A percentile compares a stretch with the other conserved stretches of the same genome.
These are phyloP conservation scores for Fusarium setosum DNA, from an alignment of 2,329 filamentous ascomycete species.

Conservation along the genomic window DNA sequence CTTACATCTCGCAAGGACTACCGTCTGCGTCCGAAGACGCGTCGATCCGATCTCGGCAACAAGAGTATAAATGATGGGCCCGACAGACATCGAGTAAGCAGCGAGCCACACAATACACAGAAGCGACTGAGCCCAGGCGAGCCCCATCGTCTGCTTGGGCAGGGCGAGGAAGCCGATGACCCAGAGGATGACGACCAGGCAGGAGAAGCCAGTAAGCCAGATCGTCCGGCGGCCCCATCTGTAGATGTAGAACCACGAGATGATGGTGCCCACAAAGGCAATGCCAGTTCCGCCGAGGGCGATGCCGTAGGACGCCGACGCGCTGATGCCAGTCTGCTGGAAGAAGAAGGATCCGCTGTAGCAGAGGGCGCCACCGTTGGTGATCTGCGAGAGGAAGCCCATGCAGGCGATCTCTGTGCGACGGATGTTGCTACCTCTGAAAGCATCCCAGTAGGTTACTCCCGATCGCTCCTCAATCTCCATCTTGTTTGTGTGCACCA, in stretches of 20 bases:
- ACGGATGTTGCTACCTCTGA: slow-evolving; percentile 58
- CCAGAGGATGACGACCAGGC: slow-evolving; percentile 53
- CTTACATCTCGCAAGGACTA: slow-evolving; percentile 52
- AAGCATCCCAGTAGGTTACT: slow-evolving; percentile 57
- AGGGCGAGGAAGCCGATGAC: slow-evolving; percentile 56
- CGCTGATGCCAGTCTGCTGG: slow-evolving; percentile 55
- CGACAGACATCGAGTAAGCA: slow-evolving; percentile 56
- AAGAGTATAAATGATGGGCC: slow-evolving; percentile 57
- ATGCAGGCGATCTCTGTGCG: slow-evolving; percentile 59
- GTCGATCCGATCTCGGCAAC: slow-evolving; percentile 56
- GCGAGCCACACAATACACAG: slow-evolving; percentile 58
- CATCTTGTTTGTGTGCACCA: slow-evolving; percentile 58
- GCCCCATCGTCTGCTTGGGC: slow-evolving; percentile 47
- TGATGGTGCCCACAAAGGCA: slow-evolving; percentile 55
- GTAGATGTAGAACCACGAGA: slow-evolving; percentile 58
- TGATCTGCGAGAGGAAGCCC: slow-evolving; percentile 55
- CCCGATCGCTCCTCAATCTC: slow-evolving; percentile 55
- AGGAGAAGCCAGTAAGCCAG: slow-evolving; percentile 53
- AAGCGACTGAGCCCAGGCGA: slow-evolving; percentile 54
- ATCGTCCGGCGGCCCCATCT: slow-evolving; percentile 55
- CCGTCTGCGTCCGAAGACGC: slow-evolving; percentile 55
- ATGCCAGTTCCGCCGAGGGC: slow-evolving; percentile 55
- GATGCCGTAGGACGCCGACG: slow-evolving; percentile 53
- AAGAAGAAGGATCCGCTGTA: slow-evolving; percentile 60
- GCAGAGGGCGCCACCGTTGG: slow-evolving; percentile 53